These are phyloP conservation scores for Cryphonectria nitschkei DNA, from an alignment of 2,329 filamentous ascomycete genomes.

Conservation along the genomic window DNA sequence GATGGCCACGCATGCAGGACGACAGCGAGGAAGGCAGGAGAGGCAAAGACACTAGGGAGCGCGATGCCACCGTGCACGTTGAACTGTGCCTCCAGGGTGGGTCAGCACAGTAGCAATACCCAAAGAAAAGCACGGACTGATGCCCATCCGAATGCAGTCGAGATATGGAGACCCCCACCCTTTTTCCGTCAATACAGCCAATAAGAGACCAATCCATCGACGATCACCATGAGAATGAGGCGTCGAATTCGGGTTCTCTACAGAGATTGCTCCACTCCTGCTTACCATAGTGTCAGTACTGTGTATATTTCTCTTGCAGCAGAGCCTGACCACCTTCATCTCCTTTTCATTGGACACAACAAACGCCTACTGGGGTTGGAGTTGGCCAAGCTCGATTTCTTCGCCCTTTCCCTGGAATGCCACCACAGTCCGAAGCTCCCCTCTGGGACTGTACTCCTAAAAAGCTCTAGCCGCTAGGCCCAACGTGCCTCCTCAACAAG, in stretches of 20 bases:
- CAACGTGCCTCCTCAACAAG: constrained; percentile 5
- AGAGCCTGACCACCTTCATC: constrained; percentile 14
- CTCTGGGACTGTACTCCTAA: constrained; percentile 16
- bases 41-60: neutral
- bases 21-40: neutral
- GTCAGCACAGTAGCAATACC: neutral
- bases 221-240: constrained; percentile 14
- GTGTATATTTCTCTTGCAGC: neutral
- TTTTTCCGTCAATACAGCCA: neutral
- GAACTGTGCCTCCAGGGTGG: neutral
- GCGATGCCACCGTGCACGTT: neutral
- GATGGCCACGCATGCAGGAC: constrained; percentile 12
- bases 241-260: neutral
- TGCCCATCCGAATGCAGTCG: neutral
- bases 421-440: constrained; percentile 8
- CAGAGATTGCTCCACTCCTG: neutral
- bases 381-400: constrained; percentile 20
- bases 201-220: neutral
- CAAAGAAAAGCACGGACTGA: neutral
- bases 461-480: neutral
- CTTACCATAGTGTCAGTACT: neutral
- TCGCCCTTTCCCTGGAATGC: neutral
- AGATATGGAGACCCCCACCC: neutral
- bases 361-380: neutral
- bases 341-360: constrained; percentile 14